Base-by-base conservation (phyloP, 345 rosid genomes). In the Gossypium ekmanianum region DNA sequence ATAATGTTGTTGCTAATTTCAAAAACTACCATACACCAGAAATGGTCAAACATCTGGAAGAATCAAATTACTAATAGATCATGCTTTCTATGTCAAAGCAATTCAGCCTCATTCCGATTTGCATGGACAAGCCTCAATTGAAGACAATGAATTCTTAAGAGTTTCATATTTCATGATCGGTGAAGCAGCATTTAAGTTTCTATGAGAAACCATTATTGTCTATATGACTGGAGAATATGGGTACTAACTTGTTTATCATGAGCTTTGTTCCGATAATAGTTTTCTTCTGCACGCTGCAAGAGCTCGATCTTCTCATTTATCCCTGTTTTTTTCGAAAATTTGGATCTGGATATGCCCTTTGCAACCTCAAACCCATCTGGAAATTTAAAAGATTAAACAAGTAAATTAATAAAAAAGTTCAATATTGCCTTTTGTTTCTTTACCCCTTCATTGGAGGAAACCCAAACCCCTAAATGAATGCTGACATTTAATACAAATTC, bases 271-370 rank as follows among this genome's bases (percentile, higher is more conserved):
- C 68, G 85, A 72, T 86, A 84, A 78, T 86, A 87, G 48, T 77
- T 90, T 81, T 88, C 94, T 81, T 93, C 97, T 6, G 93, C 97
- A 41, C 48, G 85, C 82, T 93, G 87, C 83, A 90, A 82, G 77
- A 91, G 76, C 59, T 87, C 88, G 16, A 91, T 77, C 87, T 83
- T 91, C 75, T 87, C 91, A 54, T 81, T 81, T 34, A 91, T 71
- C 76, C 90, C 88, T 74, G 86, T 64, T 69, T 80, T 90, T 80
- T 75, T 86, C 3, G 85, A 79, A 52, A 86, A 74, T 76, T 85
- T 85, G 57, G 89, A 85, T 72, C 77, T 68, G 69, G 83, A 74
- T 68, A 87, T 69, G 77, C 81, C 82, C 79, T 82, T 84, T 14
- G 75, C 81, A 80, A 54, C 81, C 64, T 88, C 90, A 13, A 55